These are phyloP conservation scores for Backusella parvicylindrica DNA, from an alignment of 192 early-diverging fungal genomes.

Conservation along the genomic window DNA sequence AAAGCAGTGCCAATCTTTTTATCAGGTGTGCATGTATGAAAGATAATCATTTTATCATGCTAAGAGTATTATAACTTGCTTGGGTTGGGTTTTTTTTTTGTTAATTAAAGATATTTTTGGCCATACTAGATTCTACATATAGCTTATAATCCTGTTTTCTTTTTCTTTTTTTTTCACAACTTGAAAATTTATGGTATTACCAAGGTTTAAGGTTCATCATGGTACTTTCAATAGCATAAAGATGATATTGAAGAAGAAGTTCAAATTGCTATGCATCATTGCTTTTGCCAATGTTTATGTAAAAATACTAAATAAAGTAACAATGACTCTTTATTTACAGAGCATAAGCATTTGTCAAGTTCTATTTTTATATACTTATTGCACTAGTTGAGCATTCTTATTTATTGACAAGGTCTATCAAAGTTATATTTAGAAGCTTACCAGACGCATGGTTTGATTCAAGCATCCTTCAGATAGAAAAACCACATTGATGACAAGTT, in stretches of 20 bases:
- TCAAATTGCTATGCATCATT: neutral
- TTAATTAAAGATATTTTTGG: neutral
- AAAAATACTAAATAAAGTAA: neutral
- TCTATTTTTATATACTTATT: too few relatives aligned
- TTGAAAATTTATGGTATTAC: neutral
- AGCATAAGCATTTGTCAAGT: too few relatives aligned
- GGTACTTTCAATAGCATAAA: neutral
- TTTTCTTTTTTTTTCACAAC: too few relatives aligned
- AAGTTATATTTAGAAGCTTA: neutral
- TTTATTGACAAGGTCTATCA: neutral
- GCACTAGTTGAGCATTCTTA: neutral
- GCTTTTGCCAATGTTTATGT: neutral
- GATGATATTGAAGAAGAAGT: neutral
- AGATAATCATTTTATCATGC: neutral
- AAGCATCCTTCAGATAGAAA: neutral
- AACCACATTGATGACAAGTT: neutral
- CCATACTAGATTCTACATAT: neutral
- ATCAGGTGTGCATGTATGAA: neutral
- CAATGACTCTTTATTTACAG: neutral
- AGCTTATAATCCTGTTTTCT: neutral
- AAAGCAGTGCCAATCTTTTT: neutral
- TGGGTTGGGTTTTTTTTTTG: neutral
- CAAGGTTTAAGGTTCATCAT: neutral
- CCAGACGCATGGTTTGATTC: neutral
- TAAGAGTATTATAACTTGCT: neutral